Evolutionary conservation across 108 stramenopile species (phyloP), one percentile per base, ranked within the genome.

Genomic region (Chaetoceros tenuissimus): DNA sequence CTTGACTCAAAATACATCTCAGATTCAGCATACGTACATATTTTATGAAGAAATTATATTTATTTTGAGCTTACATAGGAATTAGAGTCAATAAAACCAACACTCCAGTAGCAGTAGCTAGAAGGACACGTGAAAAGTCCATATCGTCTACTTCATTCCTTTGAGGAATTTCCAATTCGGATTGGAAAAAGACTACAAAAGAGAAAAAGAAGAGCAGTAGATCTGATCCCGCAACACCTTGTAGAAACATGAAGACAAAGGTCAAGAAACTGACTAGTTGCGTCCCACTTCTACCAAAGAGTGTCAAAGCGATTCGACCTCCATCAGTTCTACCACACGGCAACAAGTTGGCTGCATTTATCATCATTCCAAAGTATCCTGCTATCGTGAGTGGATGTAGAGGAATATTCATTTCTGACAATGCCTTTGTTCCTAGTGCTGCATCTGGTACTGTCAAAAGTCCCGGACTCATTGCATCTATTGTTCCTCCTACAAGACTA

Each of bases 281-380:
- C 48, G 78, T 84, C 8, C 66, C 70, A 3, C 62, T 60, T 50
- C 89, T 62, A 1, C 81, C 81, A 62, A 91, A 87, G 25, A 91
- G 54, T 18, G 85, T 71, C 68, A 84, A 54, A 0, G 81, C 73
- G 49, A 87, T 75, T 46, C 89, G 59, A 3, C 89, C 89, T 19
- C 89, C 89, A 57, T 91, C 89, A 22, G 89, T 91, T 44, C 85
- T 82, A 26, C 89, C 89, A 59, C 77, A 69, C 27, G 89, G 89
- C 25, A 87, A 60, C 28, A 91, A 27, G 8, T 63, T 61, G 28
- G 87, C 54, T 7, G 85, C 85, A 72, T 91, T 91, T 1, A 91
- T 74, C 53, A 91, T 55, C 31, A 91, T 63, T 24, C 79, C 60
- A 26, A 85, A 67, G 52, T 77, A 91, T 28, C 89, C 89, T 7